phyloP scores from a whole-genome alignment of 2,329 filamentous ascomycete species.

The Capronia americana region DNA sequence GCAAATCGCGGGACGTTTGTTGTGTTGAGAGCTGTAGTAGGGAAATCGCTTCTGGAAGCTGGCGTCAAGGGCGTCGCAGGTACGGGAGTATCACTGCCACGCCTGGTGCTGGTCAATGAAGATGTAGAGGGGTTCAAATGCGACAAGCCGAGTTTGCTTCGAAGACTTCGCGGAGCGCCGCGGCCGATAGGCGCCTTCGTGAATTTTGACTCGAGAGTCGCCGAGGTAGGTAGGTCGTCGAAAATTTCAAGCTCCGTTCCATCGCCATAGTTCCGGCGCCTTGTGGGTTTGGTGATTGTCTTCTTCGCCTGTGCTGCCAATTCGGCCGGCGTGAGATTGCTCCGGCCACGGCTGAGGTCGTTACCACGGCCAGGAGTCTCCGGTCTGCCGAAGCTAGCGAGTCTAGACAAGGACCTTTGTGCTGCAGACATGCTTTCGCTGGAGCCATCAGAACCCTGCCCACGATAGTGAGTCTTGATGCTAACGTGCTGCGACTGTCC shows the following conservation, averaged over 20 bases:
- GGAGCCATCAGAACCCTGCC: constrained; percentile 79
- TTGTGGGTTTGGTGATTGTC: constrained; percentile 74
- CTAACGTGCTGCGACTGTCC: constrained; percentile 79
- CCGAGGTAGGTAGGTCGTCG: constrained; percentile 91
- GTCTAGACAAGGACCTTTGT: constrained; percentile 50
- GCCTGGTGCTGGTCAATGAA: constrained; percentile 39
- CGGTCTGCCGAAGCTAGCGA: constrained; percentile 51
- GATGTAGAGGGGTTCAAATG: constrained; percentile 42
- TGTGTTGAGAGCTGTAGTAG: constrained; percentile 40
- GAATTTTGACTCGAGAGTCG: constrained; percentile 78
- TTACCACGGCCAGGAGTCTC: constrained; percentile 56
- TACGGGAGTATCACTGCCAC: constrained; percentile 50
- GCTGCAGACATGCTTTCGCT: constrained; percentile 54
- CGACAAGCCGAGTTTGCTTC: constrained; percentile 57
- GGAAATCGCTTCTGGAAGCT: constrained; percentile 55
- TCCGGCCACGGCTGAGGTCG: constrained; percentile 49
- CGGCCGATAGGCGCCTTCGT: constrained; percentile 77
- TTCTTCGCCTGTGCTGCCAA: constrained; percentile 66
- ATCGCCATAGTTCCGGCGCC: constrained; percentile 80
- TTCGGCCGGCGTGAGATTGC: constrained; percentile 57
- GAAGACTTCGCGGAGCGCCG: constrained; percentile 69
- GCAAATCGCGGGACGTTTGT: constrained; percentile 63
- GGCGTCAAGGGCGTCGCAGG: constrained; percentile 66
- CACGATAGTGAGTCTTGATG: constrained; percentile 74
- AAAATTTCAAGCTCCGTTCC: constrained; percentile 91